Conservation (phyloP, 2,329 filamentous ascomycete species). For the Samsoniella hepiali region DNA sequence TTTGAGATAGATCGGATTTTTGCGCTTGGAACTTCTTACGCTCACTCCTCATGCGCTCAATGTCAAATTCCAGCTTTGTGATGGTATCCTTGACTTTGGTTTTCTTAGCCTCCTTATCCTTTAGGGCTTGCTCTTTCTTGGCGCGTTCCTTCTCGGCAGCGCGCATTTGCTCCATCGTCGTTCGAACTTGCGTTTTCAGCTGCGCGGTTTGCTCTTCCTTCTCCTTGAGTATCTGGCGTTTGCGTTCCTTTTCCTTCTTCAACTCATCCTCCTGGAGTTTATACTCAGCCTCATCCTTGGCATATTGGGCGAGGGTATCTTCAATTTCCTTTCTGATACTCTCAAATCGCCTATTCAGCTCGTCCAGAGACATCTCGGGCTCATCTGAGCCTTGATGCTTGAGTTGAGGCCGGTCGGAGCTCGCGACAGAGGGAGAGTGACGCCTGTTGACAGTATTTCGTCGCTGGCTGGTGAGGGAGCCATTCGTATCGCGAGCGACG, state of each 20-base stretch:
- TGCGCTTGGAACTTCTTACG: conserved; percentile 53
- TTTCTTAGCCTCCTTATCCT: conserved; percentile 66
- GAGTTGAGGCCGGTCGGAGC: conserved; percentile 47
- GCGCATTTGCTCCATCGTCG: conserved; percentile 77
- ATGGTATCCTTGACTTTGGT: conserved; percentile 69
- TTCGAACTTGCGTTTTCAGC: conserved; percentile 75
- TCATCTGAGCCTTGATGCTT: conserved; percentile 48
- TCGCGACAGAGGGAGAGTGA: conserved; percentile 67
- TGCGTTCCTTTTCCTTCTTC: conserved; percentile 72
- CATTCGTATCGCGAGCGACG: conserved; percentile 60
- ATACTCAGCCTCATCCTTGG: conserved; percentile 69
- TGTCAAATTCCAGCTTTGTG: conserved; percentile 63
- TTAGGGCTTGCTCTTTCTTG: conserved; percentile 70
- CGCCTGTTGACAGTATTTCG: conserved; percentile 65
- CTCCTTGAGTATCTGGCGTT: conserved; percentile 75
- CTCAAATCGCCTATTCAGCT: conserved; percentile 79
- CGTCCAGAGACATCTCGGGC: conserved; percentile 65
- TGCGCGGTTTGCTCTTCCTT: conserved; percentile 89
- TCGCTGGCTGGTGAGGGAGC: conserved; percentile 42
- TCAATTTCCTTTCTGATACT: conserved; percentile 79
- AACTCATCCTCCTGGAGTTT: conserved; percentile 64
- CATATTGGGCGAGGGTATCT: conserved; percentile 66
- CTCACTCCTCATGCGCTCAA: conserved; percentile 56
- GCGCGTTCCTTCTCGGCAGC: conserved; percentile 73
- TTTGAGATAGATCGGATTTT: conserved; percentile 47